These are phyloP conservation scores for Phaeotremella fagi DNA, from an alignment of 768 basidiomycete species.

Conservation along the genomic window DNA sequence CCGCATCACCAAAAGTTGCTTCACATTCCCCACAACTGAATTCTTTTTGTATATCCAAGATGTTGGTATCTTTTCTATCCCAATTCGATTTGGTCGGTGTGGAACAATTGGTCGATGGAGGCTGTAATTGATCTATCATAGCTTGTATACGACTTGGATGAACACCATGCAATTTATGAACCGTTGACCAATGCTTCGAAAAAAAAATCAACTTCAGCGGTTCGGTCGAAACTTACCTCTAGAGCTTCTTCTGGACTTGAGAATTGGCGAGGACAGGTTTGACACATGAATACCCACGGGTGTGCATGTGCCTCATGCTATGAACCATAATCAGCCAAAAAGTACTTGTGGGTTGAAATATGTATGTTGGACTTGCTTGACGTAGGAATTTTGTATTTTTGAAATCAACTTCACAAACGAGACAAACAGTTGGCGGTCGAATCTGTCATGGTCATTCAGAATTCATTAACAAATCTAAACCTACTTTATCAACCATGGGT, in stretches of 20 bases:
- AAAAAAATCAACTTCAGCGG: no score
- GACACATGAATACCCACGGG: conserved; percentile 1
- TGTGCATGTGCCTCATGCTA: conserved; percentile 3
- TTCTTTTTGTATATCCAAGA: background rate
- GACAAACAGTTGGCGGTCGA: background rate
- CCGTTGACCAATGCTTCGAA: no score
- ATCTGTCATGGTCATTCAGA: background rate
- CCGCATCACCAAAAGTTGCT: background rate
- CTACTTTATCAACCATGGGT: no score
- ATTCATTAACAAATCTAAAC: no score
- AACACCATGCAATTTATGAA: no score
- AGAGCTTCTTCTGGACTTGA: background rate
- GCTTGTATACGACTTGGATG: no score
- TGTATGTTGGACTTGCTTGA: background rate
- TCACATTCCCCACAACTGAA: background rate
- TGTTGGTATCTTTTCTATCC: no score
- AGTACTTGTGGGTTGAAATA: background rate
- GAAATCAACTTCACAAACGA: conserved; percentile 1
- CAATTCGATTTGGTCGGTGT: no score
- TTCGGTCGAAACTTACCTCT: conserved; percentile 1
- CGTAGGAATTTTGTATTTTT: background rate
- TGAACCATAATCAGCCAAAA: no score
- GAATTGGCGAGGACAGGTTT: background rate
- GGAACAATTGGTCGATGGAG: no score
- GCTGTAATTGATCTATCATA: no score